Conservation (phyloP, 2,329 filamentous ascomycete species). For the Aspergillus eucalypticola region DNA sequence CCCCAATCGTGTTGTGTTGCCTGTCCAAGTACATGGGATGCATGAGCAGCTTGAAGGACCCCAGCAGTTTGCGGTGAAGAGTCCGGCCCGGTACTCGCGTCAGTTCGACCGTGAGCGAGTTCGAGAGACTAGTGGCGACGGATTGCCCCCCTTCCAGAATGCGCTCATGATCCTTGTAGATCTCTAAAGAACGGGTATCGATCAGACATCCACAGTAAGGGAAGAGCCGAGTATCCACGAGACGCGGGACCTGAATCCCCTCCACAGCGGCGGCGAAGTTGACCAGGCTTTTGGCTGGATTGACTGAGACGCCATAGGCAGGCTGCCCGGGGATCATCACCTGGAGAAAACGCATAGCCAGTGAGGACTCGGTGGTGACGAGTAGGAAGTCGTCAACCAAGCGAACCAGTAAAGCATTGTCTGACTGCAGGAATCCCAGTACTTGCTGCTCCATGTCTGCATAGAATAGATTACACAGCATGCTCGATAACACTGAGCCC, state of each 20-base stretch:
- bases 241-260: constrained; percentile 53
- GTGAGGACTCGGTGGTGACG: constrained; percentile 67
- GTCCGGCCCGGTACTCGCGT: constrained; percentile 70
- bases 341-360: constrained; percentile 72
- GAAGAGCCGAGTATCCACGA: constrained; percentile 57
- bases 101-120: constrained; percentile 78
- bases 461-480: constrained; percentile 95
- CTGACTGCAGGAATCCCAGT: constrained; percentile 64
- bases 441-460: constrained; percentile 74
- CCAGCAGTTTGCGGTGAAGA: constrained; percentile 76
- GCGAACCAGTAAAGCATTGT: constrained; percentile 70
- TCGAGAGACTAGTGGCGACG: constrained; percentile 60
- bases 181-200: constrained; percentile 70
- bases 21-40: constrained; percentile 59
- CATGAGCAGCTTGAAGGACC: constrained; percentile 78
- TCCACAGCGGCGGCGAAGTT: constrained; percentile 73
- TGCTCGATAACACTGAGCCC: constrained; percentile 81
- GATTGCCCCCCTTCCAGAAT: constrained; percentile 45
- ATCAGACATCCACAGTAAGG: constrained; percentile 87
- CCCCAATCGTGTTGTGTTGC: constrained; percentile 68
- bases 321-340: constrained; percentile 78
- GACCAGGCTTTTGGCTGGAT: constrained; percentile 73
- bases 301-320: constrained; percentile 78
- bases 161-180: constrained; percentile 67
- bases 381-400: constrained; percentile 93